A percentile compares a stretch with the other conserved stretches of the same genome.
These are phyloP conservation scores for Balansia obtecta DNA, from an alignment of 2,329 filamentous ascomycete genomes.

Conservation along the genomic window DNA sequence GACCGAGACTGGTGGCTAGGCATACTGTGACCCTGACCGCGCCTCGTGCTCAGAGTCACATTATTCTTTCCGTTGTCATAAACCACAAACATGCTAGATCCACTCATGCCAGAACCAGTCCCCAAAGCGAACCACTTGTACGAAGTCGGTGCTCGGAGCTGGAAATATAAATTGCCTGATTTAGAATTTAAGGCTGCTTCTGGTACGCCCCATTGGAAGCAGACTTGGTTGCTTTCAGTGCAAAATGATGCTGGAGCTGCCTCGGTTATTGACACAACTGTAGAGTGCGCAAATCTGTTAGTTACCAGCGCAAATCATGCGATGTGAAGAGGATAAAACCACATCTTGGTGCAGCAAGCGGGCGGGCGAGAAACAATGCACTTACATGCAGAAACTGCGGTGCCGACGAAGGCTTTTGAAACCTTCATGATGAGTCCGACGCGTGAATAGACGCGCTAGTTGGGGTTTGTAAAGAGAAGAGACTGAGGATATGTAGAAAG, in stretches of 20 bases:
- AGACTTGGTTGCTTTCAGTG: slow-evolving; percentile 19
- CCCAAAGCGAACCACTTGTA: slow-evolving; percentile 48
- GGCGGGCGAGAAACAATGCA: not conserved
- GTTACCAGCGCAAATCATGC: not conserved
- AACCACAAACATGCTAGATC: slow-evolving; percentile 49
- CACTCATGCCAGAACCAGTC: slow-evolving; percentile 41
- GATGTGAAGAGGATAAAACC: not conserved
- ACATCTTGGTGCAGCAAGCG: not conserved
- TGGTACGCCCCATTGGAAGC: slow-evolving; percentile 45
- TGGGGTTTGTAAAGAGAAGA: too few relatives aligned
- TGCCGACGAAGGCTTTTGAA: not conserved
- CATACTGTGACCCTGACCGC: slow-evolving; percentile 32
- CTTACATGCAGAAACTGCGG: slow-evolving; percentile 1
- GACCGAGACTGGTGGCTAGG: slow-evolving; percentile 33
- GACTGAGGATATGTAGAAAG: not conserved
- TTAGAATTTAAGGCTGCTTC: slow-evolving; percentile 31
- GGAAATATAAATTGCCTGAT: slow-evolving; percentile 47
- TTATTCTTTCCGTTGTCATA: slow-evolving; percentile 47
- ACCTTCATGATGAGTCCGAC: not conserved
- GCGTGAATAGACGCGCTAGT: not conserved
- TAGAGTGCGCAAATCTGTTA: not conserved
- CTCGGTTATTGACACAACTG: not conserved
- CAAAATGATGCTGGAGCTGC: slow-evolving; percentile 1
- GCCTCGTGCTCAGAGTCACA: slow-evolving; percentile 47
- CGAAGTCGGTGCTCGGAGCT: slow-evolving; percentile 39